These are phyloP conservation scores for Scedosporium boydii DNA, from an alignment of 2,329 filamentous ascomycete species.

Conservation along the genomic window DNA sequence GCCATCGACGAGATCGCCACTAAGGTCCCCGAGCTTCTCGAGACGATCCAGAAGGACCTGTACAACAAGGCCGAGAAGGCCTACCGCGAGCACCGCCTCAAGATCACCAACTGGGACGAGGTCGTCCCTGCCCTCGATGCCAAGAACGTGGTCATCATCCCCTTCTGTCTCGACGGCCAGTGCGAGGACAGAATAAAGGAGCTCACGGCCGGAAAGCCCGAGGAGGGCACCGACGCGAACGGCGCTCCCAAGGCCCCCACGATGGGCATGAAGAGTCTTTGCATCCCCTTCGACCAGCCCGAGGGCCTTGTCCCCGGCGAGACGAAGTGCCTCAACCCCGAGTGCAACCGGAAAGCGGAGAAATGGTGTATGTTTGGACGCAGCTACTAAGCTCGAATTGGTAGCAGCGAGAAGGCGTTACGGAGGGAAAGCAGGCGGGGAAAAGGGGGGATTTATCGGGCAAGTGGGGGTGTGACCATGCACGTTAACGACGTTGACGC, in stretches of 20 bases:
- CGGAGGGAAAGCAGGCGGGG: not conserved
- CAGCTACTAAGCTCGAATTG: conserved; percentile 39
- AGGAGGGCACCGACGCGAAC: conserved; percentile 33
- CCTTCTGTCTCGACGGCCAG: conserved; percentile 70
- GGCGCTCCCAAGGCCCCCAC: conserved; percentile 45
- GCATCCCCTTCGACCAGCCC: conserved; percentile 75
- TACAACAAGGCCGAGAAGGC: conserved; percentile 64
- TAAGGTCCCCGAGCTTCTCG: conserved; percentile 70
- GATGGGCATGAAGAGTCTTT: conserved; percentile 62
- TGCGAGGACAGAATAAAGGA: conserved; percentile 97
- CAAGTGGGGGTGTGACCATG: too few species aligned
- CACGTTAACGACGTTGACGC: too few species aligned
- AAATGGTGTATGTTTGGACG: conserved; percentile 90
- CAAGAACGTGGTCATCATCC: conserved; percentile 89
- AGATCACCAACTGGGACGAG: conserved; percentile 80
- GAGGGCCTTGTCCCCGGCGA: conserved; percentile 67
- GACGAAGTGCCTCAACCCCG: conserved; percentile 87
- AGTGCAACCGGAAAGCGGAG: conserved; percentile 67
- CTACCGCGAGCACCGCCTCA: conserved; percentile 71
- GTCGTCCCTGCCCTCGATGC: conserved; percentile 82
- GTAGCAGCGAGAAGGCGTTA: not conserved
- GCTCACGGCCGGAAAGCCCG: conserved; percentile 67
- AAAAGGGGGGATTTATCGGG: too few species aligned
- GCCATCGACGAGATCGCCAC: conserved; percentile 63
- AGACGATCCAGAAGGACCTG: conserved; percentile 83